A percentile compares a stretch with the other conserved stretches of the same genome.
These are phyloP conservation scores for Penicillium ucsense DNA, from an alignment of 495 filamentous ascomycete genomes.

Conservation along the genomic window DNA sequence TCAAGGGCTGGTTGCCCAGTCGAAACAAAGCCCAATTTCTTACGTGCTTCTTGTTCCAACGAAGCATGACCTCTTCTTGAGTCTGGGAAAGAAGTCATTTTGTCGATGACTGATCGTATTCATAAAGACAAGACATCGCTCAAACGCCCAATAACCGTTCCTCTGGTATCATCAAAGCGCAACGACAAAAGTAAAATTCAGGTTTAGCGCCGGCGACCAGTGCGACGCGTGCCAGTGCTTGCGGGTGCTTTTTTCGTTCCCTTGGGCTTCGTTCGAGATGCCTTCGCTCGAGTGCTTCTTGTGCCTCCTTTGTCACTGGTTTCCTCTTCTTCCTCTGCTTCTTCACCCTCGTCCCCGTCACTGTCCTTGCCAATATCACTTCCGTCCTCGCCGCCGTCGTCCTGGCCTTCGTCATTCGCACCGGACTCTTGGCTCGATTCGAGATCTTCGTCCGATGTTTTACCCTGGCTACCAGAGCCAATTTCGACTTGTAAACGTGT, in stretches of 20 bases:
- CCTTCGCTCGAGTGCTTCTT: constrained; percentile 31
- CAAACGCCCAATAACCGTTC: constrained; percentile 6
- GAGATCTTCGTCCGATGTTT: constrained; percentile 29
- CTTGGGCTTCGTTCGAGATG: constrained; percentile 30
- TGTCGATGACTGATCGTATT: no score
- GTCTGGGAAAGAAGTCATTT: no score
- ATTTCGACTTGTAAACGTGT: constrained; percentile 35
- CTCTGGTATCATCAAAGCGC: constrained; percentile 20
- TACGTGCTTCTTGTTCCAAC: no score
- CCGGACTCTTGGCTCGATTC: constrained; percentile 33
- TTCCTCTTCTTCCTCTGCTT: constrained; percentile 29
- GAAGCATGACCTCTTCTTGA: no score
- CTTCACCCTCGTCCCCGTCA: constrained; percentile 22
- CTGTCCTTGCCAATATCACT: constrained; percentile 11
- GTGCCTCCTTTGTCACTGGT: constrained; percentile 27
- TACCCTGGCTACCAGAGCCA: constrained; percentile 17
- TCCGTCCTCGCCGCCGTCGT: constrained; percentile 16
- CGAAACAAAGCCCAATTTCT: no score
- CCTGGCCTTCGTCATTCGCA: constrained; percentile 30
- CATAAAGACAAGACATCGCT: not conserved
- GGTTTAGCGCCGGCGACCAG: constrained; percentile 26
- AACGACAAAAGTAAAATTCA: not conserved
- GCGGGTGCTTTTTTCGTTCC: constrained; percentile 20
- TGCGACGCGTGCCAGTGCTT: constrained; percentile 25
- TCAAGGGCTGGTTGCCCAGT: no score